Evolutionary conservation across 305 asterid genomes (phyloP).

Genomic region (Solanum hybrid): DNA sequence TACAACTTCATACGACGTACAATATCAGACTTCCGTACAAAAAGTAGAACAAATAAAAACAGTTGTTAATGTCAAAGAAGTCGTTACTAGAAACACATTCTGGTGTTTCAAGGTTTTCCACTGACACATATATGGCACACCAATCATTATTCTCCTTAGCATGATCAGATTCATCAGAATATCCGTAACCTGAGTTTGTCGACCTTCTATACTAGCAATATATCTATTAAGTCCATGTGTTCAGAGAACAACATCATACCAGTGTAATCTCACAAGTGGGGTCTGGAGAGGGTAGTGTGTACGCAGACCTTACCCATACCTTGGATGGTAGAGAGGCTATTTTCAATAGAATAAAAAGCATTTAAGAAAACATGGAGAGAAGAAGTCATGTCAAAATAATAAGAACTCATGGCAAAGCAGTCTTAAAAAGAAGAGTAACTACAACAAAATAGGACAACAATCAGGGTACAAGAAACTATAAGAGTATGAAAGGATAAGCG

Average conservation of each 20-base stretch:
- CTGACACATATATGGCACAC: neutral
- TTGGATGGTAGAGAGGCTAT: neutral
- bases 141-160: neutral
- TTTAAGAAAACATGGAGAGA: neutral
- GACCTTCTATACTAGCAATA: neutral
- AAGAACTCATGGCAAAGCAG: neutral
- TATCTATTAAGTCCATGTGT: neutral
- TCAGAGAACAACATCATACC: neutral
- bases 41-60: neutral
- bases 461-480: neutral
- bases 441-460: neutral
- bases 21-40: neutral
- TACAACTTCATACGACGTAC: neutral
- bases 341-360: neutral
- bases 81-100: neutral
- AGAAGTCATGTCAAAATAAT: neutral
- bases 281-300: neutral
- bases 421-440: neutral
- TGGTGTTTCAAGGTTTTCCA: neutral
- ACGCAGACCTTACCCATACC: neutral
- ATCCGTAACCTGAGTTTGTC: neutral
- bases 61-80: neutral
- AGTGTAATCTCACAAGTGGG: neutral
- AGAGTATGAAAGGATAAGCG: neutral
- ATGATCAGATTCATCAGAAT: neutral